Base-by-base conservation (phyloP, 208 protist species). In the Acanthamoeba quina region DNA sequence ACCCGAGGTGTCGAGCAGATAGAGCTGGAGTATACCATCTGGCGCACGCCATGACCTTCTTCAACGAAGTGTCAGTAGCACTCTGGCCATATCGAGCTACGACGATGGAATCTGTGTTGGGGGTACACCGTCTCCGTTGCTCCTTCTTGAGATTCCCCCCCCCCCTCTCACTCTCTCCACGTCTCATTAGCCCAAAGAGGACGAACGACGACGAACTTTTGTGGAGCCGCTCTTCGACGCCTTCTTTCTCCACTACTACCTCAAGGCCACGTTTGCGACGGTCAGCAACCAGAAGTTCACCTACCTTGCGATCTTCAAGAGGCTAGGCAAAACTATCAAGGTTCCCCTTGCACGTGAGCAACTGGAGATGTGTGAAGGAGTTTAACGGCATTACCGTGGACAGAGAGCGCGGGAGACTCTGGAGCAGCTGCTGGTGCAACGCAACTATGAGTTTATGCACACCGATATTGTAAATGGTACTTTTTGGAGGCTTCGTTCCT, bases 221-320 rank as follows among this genome's bases (percentile, higher is more conserved):
- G 37, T 86, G 15, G 47, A 86, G 52, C 78, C 49, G 0, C 13
- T 86, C 44, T 64, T 86, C 26, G 52, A 86, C 78, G 78, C 78
- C 37, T 86, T 86, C 78, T 86, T 86, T 86, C 13, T 64, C 9
- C 26, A 86, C 78, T 86, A 86, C 34, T 86, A 86, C 78, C 52
- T 86, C 24, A 86, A 86, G 15, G 52, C 52, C 44, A 24, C 41
- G 2, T 60, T 86, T 5, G 78, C 26, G 7, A 86, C 49, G 3
- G 29, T 86, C 34, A 34, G 21, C 41, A 29, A n/a, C 47, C 41
- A 86, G 34, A 86, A 86, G 78, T 86, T 86, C 44, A 13, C 34
- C 17, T 86, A 86, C 26, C 44, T 86, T 17, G 41, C 78, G 1
- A 62, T 86, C 78, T 86, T 60, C 24, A 41, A 54, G 26, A 29